Conservation (phyloP, 768 basidiomycete species). For the Boletus insuetus region DNA sequence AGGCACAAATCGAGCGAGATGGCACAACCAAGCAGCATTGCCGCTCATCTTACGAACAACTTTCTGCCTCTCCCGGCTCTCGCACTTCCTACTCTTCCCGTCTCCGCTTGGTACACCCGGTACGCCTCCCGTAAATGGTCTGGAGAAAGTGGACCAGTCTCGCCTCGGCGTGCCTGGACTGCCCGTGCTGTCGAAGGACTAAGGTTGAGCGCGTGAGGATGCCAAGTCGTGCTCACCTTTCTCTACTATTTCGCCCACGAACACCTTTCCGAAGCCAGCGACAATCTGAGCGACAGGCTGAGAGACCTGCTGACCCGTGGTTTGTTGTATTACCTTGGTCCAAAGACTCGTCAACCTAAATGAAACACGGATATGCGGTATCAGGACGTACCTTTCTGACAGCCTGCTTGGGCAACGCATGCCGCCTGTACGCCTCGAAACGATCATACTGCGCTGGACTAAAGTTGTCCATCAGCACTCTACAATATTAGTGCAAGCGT, state of each 20-base stretch:
- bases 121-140: constrained; percentile 92
- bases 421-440: constrained; percentile 84
- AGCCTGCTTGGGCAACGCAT: constrained; percentile 78
- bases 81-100: constrained; percentile 78
- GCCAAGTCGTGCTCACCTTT: constrained; percentile 49
- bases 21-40: not conserved
- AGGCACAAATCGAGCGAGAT: no score
- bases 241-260: constrained; percentile 90
- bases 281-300: constrained; percentile 87
- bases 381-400: constrained; percentile 62
- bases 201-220: not conserved
- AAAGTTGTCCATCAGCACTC: constrained; percentile 88
- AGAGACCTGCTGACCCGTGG: constrained; percentile 76
- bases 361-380: not conserved
- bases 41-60: constrained; percentile 60
- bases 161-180: constrained; percentile 69
- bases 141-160: constrained; percentile 78
- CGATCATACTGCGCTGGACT: constrained; percentile 81
- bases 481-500: constrained; percentile 25
- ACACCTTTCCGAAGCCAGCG: constrained; percentile 87
- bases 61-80: constrained; percentile 66
- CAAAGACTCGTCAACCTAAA: not conserved
- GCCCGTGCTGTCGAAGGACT: constrained; percentile 53
- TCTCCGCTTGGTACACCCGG: constrained; percentile 74
- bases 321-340: constrained; percentile 76